These are phyloP conservation scores for Penicillium antarcticum DNA, from an alignment of 495 filamentous ascomycete genomes.

Conservation along the genomic window DNA sequence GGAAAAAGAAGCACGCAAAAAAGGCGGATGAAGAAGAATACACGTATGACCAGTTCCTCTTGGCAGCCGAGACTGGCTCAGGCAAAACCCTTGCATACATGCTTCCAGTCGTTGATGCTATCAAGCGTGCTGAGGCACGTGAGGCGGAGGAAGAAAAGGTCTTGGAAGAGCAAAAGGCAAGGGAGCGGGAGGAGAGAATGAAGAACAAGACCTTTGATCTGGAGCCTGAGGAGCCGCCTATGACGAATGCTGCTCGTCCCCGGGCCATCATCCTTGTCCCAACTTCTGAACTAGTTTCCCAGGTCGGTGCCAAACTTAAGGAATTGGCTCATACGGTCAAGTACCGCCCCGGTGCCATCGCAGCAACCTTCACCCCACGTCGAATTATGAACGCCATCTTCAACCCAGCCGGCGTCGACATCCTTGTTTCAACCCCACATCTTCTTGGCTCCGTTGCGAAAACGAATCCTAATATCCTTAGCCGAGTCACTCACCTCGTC, in stretches of 20 bases:
- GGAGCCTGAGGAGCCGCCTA: slow-evolving; percentile 50
- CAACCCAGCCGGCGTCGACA: slow-evolving; percentile 74
- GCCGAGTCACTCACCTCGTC: slow-evolving; percentile 80
- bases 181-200: slow-evolving; percentile 45
- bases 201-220: slow-evolving; percentile 50
- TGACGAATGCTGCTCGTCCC: slow-evolving; percentile 70
- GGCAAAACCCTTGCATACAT: slow-evolving; percentile 95
- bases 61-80: slow-evolving; percentile 95
- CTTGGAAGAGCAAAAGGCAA: slow-evolving; percentile 45
- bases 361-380: slow-evolving; percentile 65
- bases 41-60: slow-evolving; percentile 69
- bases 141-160: slow-evolving; percentile 55
- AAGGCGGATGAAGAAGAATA: slow-evolving; percentile 28
- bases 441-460: slow-evolving; percentile 81
- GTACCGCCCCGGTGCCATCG: slow-evolving; percentile 74
- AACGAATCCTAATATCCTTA: slow-evolving; percentile 82
- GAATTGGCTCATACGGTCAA: slow-evolving; percentile 76
- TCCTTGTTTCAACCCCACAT: slow-evolving; percentile 85
- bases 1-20: slow-evolving; percentile 21
- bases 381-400: slow-evolving; percentile 88
- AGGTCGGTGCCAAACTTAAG: slow-evolving; percentile 78
- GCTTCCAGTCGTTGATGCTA: slow-evolving; percentile 72
- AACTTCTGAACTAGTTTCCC: slow-evolving; percentile 87
- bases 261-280: slow-evolving; percentile 86
- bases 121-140: slow-evolving; percentile 72